phyloP scores from a whole-genome alignment of 192 early-diverging fungal species.

The Coemansia interrupta region DNA sequence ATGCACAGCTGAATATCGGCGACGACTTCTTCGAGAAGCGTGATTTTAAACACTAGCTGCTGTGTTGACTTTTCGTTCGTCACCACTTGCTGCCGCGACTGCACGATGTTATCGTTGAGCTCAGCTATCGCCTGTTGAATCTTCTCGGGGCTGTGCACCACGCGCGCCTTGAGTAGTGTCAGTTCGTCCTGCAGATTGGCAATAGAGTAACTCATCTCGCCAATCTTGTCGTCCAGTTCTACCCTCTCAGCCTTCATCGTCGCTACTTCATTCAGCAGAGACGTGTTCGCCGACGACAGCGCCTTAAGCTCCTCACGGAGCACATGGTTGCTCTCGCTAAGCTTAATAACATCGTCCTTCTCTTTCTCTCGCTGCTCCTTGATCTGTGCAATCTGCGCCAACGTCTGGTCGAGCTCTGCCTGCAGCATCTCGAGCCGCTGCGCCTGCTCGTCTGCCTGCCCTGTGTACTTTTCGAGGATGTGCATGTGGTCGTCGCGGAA shows the following conservation, averaged over 20 bases:
- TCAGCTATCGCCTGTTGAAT: constrained; percentile 64
- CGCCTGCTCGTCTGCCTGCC: constrained; percentile 54
- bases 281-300: constrained; percentile 45
- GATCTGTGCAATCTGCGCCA: constrained; percentile 56
- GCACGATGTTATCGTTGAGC: constrained; percentile 51
- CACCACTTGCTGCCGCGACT: constrained; percentile 49
- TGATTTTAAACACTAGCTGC: constrained; percentile 56
- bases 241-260: constrained; percentile 55
- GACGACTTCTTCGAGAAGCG: constrained; percentile 56
- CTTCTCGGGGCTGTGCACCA: constrained; percentile 75
- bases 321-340: constrained; percentile 53
- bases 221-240: constrained; percentile 56
- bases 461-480: constrained; percentile 61
- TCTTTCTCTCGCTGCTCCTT: constrained; percentile 54
- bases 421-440: constrained; percentile 44
- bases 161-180: constrained; percentile 54
- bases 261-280: constrained; percentile 24
- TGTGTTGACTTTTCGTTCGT: constrained; percentile 55
- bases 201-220: constrained; percentile 47
- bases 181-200: constrained; percentile 54
- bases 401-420: constrained; percentile 56
- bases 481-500: constrained; percentile 77
- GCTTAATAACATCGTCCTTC: constrained; percentile 48
- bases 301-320: constrained; percentile 59
- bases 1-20: constrained; percentile 57